Evolutionary conservation across 345 rosid genomes (phyloP).

Genomic region (Ailanthus altissimus): DNA sequence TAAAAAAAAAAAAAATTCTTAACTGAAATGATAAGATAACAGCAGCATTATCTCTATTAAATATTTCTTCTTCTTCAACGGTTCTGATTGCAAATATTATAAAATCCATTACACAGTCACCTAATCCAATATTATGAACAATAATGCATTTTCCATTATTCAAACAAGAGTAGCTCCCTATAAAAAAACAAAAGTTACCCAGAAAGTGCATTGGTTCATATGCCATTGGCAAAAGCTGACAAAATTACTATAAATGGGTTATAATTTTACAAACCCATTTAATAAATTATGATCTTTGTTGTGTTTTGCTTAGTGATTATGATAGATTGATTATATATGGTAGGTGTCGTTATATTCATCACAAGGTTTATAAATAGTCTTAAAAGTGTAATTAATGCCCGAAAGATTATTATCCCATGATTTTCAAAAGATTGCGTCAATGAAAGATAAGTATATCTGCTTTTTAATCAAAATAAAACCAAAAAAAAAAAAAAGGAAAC

Average conservation of each 20-base stretch:
- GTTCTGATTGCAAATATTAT: slow-evolving; percentile 11
- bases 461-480: slow-evolving; percentile 1
- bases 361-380: background rate
- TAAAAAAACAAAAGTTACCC: background rate
- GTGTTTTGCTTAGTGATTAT: background rate
- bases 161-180: background rate
- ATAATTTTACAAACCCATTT: no score
- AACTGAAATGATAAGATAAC: slow-evolving; percentile 26
- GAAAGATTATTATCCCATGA: background rate
- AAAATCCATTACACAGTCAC: background rate
- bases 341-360: slow-evolving; percentile 10
- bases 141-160: slow-evolving; percentile 6
- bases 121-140: background rate
- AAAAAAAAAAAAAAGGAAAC: background rate
- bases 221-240: slow-evolving; percentile 18
- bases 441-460: slow-evolving; percentile 22
- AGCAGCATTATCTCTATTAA: slow-evolving; percentile 14
- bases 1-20: slow-evolving; percentile 23
- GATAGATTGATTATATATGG: background rate
- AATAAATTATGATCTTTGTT: background rate
- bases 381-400: background rate
- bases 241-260: no score
- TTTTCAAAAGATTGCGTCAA: slow-evolving; percentile 11
- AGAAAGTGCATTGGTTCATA: slow-evolving; percentile 18
- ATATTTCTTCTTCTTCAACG: background rate